phyloP scores from a whole-genome alignment of 306 rosid species.

The Boehmeria nivea region DNA sequence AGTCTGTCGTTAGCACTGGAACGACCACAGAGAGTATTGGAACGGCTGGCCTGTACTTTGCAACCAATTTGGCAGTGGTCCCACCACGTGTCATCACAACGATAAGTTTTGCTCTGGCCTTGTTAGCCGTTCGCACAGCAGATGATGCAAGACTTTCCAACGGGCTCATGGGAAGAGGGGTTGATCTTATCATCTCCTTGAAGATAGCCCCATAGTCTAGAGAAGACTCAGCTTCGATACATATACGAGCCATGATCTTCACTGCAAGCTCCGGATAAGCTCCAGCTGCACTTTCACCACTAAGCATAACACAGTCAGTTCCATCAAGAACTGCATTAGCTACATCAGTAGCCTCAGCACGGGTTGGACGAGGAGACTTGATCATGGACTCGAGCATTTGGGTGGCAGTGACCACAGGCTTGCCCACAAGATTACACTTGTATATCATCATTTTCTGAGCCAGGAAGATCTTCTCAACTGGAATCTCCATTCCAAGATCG shows the following conservation, averaged over 20 bases:
- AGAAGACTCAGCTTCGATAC: conserved; percentile 91
- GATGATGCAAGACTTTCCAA: conserved; percentile 98
- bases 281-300: conserved; percentile 98
- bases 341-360: conserved; percentile 95
- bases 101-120: conserved; percentile 83
- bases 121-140: conserved; percentile 87
- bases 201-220: conserved; percentile 83
- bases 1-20: conserved; percentile 83
- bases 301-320: conserved; percentile 94
- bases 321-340: conserved; percentile 97
- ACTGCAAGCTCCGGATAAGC: conserved; percentile 89
- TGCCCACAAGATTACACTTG: conserved; percentile 90
- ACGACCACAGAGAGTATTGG: conserved; percentile 90
- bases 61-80: conserved; percentile 80
- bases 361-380: conserved; percentile 93
- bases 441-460: conserved; percentile 99
- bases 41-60: conserved; percentile 92
- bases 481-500: conserved; percentile 98
- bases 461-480: conserved; percentile 90
- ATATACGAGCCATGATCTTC: conserved; percentile 87
- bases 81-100: conserved; percentile 93
- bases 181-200: conserved; percentile 90
- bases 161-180: conserved; percentile 97
- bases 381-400: conserved; percentile 99
- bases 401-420: conserved; percentile 96